phyloP scores from a whole-genome alignment of 805 yeast genomes.

The Ogataea trehalophila region DNA sequence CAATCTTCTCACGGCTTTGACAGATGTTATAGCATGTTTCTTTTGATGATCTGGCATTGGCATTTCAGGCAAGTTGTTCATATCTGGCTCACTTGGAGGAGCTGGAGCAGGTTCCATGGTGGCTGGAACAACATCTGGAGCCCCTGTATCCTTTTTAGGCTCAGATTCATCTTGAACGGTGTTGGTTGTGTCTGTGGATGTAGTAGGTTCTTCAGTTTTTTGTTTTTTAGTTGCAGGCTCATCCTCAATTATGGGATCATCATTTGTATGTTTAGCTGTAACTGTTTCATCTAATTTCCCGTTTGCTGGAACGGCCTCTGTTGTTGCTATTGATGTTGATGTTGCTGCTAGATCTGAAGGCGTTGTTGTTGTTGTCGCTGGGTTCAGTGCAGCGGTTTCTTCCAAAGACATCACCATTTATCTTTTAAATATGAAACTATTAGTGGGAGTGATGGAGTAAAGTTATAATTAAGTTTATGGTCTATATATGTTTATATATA shows the following conservation, averaged over 20 bases:
- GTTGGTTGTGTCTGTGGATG: neutral
- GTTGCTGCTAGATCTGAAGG: neutral
- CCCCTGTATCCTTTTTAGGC: constrained; percentile 14
- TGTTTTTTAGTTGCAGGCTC: neutral
- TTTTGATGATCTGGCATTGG: constrained; percentile 83
- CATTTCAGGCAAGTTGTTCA: constrained; percentile 56
- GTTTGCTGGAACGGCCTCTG: neutral
- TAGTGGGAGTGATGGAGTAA: no score
- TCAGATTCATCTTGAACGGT: neutral
- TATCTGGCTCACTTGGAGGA: constrained; percentile 70
- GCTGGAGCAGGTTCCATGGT: constrained; percentile 62
- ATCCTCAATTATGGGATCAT: constrained; percentile 5
- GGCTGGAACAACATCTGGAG: constrained; percentile 21
- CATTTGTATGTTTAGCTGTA: neutral
- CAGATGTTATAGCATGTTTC: constrained; percentile 69
- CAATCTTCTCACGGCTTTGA: constrained; percentile 82
- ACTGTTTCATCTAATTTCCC: neutral
- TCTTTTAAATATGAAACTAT: neutral
- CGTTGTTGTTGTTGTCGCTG: constrained; percentile 10
- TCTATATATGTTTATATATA: no score
- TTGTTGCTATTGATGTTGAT: neutral
- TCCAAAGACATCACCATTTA: constrained; percentile 26
- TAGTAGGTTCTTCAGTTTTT: neutral
- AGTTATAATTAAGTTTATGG: no score
- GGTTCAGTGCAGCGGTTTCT: constrained; percentile 17